These are phyloP conservation scores for Cladosporium oxysporum DNA, from an alignment of 2,329 filamentous ascomycete species.

Conservation along the genomic window DNA sequence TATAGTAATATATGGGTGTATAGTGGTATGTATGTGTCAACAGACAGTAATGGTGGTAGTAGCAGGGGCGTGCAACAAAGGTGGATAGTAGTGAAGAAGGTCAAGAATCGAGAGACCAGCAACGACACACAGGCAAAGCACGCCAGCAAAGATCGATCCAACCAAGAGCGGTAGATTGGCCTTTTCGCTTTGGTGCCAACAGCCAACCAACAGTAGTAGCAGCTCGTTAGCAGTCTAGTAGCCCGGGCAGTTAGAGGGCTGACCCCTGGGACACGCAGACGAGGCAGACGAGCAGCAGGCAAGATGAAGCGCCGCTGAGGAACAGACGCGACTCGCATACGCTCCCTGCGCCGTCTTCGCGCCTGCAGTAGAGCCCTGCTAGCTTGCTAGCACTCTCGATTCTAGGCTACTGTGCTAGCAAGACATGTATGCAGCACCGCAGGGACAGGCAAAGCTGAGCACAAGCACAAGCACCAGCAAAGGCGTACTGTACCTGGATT, in stretches of 20 bases:
- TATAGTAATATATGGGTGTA: not conserved
- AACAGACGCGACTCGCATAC: not conserved
- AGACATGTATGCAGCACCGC: no score
- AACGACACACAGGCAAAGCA: not conserved
- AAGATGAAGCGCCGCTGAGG: not conserved
- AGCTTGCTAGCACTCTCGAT: not conserved
- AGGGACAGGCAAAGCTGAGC: not conserved
- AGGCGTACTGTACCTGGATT: not conserved
- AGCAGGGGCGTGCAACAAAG: not conserved
- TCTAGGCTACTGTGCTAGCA: no score
- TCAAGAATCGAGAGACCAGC: not conserved
- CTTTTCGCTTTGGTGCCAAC: not conserved
- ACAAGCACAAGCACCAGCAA: not conserved
- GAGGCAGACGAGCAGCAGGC: not conserved
- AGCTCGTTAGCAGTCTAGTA: not conserved
- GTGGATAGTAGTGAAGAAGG: not conserved
- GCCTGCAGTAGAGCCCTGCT: not conserved
- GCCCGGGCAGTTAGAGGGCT: not conserved
- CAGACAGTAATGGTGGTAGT: not conserved
- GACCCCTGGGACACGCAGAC: conserved; percentile 14
- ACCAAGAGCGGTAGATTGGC: conserved; percentile 2
- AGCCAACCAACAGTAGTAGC: not conserved
- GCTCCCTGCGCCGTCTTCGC: not conserved
- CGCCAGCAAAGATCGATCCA: not conserved
- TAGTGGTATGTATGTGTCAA: not conserved